Evolutionary conservation across 306 rosid genomes (phyloP), one percentile per base, ranked within the genome.

Genomic region (Lagenaria siceraria): DNA sequence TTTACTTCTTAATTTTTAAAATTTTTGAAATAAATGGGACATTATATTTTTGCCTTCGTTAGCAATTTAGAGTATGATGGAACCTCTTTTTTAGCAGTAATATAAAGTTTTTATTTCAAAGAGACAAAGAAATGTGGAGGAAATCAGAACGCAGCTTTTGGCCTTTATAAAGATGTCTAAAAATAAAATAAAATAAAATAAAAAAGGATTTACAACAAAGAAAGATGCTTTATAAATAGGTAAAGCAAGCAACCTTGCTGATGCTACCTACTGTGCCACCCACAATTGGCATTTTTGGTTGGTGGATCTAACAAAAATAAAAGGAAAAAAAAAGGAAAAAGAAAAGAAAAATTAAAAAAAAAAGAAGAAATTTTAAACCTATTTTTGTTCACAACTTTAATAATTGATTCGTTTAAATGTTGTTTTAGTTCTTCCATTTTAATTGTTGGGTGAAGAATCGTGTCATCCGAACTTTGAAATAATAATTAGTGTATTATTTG

Each of bases 171-270:
- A 15, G 55, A 80, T 15, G 27, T 79, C 51, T 43, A 61, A 58
- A 64, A 35, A 7, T 8, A 3, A 8, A 19, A 5, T 17, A 53
- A 17, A 53, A n/a, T n/a, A n/a, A 40, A 68, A 15, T 15, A 38
- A 27, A 79, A 46, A 13, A 21, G n/a, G 58, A 58, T 61, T 76
- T 79, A 73, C 40, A 14, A n/a, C 3, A 74, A 80, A 72, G 63
- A 55, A 83, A 75, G 82, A 85, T 78, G 86, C 82, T 82, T 78
- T 18, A 6, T 4, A 59, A 83, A 85, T 78, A 55, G 31, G 35
- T 73, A 64, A 75, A 72, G 49, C 22, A 15, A 52, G 77, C 14
- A 15, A 69, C 54, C 7, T 78, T 69, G 74, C 51, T 77, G 84
- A 76, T 79, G 83, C 74, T 36, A 68, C 49, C 33, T 36, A 21